Percentiles rank a stretch among this genome's conserved stretches.
These are phyloP conservation scores for Zoysia matrella DNA, from an alignment of 202 grass and related monocot genomes.

Conservation along the genomic window DNA sequence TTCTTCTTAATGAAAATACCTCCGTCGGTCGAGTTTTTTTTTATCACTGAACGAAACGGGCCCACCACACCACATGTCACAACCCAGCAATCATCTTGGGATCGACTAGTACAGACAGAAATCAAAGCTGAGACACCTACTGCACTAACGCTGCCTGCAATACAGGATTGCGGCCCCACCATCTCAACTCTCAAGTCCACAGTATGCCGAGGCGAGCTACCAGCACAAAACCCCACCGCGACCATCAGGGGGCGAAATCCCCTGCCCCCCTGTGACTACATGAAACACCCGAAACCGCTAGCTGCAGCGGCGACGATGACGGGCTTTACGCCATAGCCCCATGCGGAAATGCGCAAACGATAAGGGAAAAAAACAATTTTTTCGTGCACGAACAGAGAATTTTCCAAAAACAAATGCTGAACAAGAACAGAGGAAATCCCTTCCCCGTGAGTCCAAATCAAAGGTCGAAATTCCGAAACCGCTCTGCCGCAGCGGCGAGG, in stretches of 20 bases:
- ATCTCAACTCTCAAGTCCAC: too few species aligned
- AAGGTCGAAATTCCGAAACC: too few species aligned
- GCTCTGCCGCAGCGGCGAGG: too few species aligned
- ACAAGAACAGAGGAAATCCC: too few species aligned
- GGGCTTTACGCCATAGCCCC: not conserved
- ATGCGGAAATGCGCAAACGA: not conserved
- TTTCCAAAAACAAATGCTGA: too few species aligned
- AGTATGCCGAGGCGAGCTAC: not conserved
- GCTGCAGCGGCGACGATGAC: not conserved
- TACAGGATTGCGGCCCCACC: too few species aligned
- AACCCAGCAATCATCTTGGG: not conserved
- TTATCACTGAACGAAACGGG: not conserved
- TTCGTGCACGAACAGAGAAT: not conserved
- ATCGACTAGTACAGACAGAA: not conserved
- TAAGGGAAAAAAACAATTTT: not conserved
- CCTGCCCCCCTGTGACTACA: not conserved
- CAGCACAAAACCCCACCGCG: not conserved
- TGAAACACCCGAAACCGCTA: not conserved
- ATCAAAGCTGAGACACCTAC: slow-evolving; percentile 8
- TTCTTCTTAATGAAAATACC: too few species aligned
- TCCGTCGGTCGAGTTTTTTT: too few species aligned
- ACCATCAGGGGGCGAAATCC: not conserved
- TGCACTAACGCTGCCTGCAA: not conserved
- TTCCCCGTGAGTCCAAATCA: too few species aligned
- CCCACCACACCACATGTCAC: slow-evolving; percentile 12